Base-by-base conservation (phyloP, 176 grass and related monocot species). In the Melocanna baccifera region DNA sequence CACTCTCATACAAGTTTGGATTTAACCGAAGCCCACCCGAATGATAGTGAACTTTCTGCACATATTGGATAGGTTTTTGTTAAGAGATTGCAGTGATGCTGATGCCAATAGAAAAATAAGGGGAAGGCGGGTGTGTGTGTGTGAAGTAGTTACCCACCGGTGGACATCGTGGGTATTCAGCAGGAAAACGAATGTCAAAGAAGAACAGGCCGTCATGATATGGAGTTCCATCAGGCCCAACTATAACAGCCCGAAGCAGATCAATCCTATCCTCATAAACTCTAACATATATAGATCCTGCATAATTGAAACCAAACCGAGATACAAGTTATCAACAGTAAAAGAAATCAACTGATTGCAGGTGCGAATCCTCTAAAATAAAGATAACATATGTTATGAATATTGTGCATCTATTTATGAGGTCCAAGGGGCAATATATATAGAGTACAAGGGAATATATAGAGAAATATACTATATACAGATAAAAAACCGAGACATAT, bases 201-300 rank as follows among this genome's bases (percentile, higher is more conserved):
- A 94, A 94, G 75, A 94, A 94, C 29, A 94, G 39, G 4, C 92
- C 83, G 56, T 94, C 92, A 83, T 94, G 92, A 76, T 94, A 94
- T 64, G 89, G 92, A 94, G 92, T 94, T 87, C 89, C 92, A 69
- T 81, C 82, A 36, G 92, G 84, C 59, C 92, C 92, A 62, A 85
- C 71, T 55, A 94, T 89, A 83, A 79, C 89, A 83, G 89, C 89
- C 77, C 89, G 91, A n/a, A 94, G 73, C 53, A 94, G 81, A 78
- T 94, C 92, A 37, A 86, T 94, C 81, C 89, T 89, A 32, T 91
- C 89, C 62, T 94, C 92, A 51, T 89, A 94, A 62, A 89, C 82
- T 67, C 92, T 87, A 70, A 91, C 89, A 80, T 91, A 87, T 45
- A 91, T 76, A 22, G 87, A 87, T 62, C 85, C 92, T 94, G 81